These are phyloP conservation scores for Diphasiastrum complanatum DNA, from an alignment of 83 land plant genomes.

Conservation along the genomic window DNA sequence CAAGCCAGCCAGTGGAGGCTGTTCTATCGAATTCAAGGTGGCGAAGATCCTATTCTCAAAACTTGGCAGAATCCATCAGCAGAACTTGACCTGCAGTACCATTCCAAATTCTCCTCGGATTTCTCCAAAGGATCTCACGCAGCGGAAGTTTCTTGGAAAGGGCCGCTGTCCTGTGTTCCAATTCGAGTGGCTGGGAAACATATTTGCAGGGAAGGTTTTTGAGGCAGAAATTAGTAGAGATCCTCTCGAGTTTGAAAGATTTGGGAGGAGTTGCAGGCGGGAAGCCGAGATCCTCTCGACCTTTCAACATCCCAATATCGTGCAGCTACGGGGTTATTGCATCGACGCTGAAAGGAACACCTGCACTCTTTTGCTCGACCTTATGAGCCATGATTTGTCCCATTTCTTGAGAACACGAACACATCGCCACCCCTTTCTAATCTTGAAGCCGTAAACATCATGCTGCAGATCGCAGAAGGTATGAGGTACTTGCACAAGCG, in stretches of 20 bases:
- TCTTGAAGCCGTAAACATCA: not conserved
- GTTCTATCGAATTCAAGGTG: too few species aligned
- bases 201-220: not conserved
- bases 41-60: too few species aligned
- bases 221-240: not conserved
- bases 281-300: not conserved
- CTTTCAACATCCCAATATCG: not conserved
- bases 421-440: not conserved
- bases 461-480: conserved; percentile 13
- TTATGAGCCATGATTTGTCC: not conserved
- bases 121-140: too few species aligned
- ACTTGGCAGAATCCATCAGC: too few species aligned
- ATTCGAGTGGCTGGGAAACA: conserved; percentile 6
- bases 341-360: too few species aligned
- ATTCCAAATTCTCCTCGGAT: too few species aligned
- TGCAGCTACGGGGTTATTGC: not conserved
- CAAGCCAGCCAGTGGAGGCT: too few species aligned
- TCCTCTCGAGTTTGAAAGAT: too few species aligned
- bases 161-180: not conserved
- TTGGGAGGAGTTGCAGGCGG: conserved; percentile 1
- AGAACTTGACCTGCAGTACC: too few species aligned
- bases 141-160: too few species aligned
- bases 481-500: not conserved
- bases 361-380: conserved; percentile 6
- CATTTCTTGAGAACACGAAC: not conserved